Percentiles rank a stretch among this genome's conserved stretches.
These are phyloP conservation scores for Pichia sp. DNA, from an alignment of 1,139 yeast species.

Conservation along the genomic window DNA sequence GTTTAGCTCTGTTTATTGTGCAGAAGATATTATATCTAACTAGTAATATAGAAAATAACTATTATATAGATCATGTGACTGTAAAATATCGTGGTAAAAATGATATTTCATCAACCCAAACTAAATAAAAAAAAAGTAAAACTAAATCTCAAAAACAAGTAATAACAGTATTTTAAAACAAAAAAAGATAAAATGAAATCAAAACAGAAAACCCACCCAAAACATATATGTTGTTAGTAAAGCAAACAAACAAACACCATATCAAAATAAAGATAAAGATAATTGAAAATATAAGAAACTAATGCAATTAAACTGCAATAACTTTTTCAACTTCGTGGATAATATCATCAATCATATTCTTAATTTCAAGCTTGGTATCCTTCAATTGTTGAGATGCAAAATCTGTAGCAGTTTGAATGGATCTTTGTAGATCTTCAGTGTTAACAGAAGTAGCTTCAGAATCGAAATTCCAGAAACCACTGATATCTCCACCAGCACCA, in stretches of 20 bases:
- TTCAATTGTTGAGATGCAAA: constrained; percentile 16
- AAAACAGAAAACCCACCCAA: no score
- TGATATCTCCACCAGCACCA: constrained; percentile 83
- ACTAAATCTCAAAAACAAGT: no score
- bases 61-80: no score
- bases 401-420: constrained; percentile 1
- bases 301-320: constrained; percentile 2
- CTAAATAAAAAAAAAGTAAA: no score
- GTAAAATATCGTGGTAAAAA: no score
- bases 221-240: no score
- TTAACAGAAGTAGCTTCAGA: constrained; percentile 3
- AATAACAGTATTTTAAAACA: no score
- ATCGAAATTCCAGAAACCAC: constrained; percentile 54
- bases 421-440: constrained; percentile 2
- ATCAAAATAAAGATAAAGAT: background rate
- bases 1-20: background rate
- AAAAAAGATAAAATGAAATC: no score
- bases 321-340: constrained; percentile 7
- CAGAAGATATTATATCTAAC: no score
- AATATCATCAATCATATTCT: constrained; percentile 21
- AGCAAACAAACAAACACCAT: background rate
- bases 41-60: no score
- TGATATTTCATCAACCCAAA: no score
- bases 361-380: constrained; percentile 18
- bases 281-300: background rate